Evolutionary conservation across 163 green algal genomes (phyloP), one percentile per base, ranked within the genome.

Genomic region (Chlamydomonas reinhardtii): DNA sequence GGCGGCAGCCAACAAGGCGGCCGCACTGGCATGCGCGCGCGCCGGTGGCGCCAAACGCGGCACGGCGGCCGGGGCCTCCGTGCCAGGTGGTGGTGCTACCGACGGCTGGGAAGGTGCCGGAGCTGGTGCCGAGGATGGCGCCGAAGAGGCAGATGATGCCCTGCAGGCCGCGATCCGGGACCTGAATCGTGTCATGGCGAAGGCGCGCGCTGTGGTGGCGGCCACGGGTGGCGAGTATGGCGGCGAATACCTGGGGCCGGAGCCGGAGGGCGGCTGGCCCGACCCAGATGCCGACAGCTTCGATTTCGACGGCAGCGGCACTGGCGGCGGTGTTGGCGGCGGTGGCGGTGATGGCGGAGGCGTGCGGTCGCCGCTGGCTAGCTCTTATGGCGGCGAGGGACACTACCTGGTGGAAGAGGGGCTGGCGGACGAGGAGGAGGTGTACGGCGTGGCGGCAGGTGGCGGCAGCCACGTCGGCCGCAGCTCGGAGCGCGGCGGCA

Each of bases 371-470:
- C 76, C 64, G 5, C 35, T 56, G 6, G 68, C 29, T 1, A 85
- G 79, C 68, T 85, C 79, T 32, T 69, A 76, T 48, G 79, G 68
- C 66, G 72, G 79, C 52, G 79, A 54, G 14, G 79, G 66, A 24
- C 79, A 77, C 73, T 85, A 85, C 68, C 25, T 85, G 79, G 43
- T 78, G n/a, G 79, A 77, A 32, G 79, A 85, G 69, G 79, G 79
- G 52, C 62, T 85, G 66, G 79, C 79, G 52, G 79, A 78, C 20
- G 79, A 85, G 16, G 79, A 34, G 0, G 64, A 71, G 27, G 20
- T 34, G 29, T 19, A 35, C 64, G 29, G 64, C 64, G 48, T 1
- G 22, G 61, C 22, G n/a, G 27, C 29, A 16, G 29, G 32, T 32
- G 4, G 34, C 32, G 35, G 64, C 64, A 25, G 34, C 61, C 8